Base-by-base conservation (phyloP, 78 protist species). In the Tieghemostelium lacteum region DNA sequence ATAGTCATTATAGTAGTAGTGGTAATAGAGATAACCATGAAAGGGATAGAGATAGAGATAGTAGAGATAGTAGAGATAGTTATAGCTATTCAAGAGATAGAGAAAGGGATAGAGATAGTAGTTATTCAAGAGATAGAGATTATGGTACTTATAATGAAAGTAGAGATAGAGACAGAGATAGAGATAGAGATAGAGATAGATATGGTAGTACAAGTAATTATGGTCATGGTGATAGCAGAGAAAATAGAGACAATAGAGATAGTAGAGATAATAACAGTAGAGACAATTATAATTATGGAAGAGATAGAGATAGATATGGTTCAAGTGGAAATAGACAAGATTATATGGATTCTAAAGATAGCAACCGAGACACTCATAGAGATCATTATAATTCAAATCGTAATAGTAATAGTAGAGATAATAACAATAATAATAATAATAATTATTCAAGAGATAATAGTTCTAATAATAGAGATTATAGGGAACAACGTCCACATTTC, bases 361-460 rank as follows among this genome's bases (percentile, higher is more conserved):
- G 66, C 10, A 31, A 57, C 10, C 10, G 10, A 14, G 52, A 45
- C n/a, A n/a, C n/a, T n/a, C n/a, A n/a, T n/a, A n/a, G n/a, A n/a
- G n/a, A n/a, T n/a, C n/a, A n/a, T n/a, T n/a, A n/a, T n/a, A n/a
- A n/a, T n/a, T n/a, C n/a, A n/a, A n/a, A n/a, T 58, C 64, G n/a
- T 20, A 20, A 69, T 49, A 28, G n/a, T 31, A 14, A 69, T 19
- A 69, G 26, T 28, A 49, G 12, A 22, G 17, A 39, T 28, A 26
- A 29, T 69, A 24, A 26, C 14, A 29, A 29, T 69, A 69, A 69
- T 49, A 69, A 49, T 49, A 26, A 49, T 24, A 77, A 58, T 65
- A 64, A 16, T 36, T n/a, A n/a, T n/a, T n/a, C n/a, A n/a, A n/a
- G n/a, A n/a, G n/a, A n/a, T n/a, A n/a, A n/a, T n/a, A n/a, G n/a